phyloP scores from a whole-genome alignment of 371 early-diverging fungal species.

The Apophysomyces elegans region DNA sequence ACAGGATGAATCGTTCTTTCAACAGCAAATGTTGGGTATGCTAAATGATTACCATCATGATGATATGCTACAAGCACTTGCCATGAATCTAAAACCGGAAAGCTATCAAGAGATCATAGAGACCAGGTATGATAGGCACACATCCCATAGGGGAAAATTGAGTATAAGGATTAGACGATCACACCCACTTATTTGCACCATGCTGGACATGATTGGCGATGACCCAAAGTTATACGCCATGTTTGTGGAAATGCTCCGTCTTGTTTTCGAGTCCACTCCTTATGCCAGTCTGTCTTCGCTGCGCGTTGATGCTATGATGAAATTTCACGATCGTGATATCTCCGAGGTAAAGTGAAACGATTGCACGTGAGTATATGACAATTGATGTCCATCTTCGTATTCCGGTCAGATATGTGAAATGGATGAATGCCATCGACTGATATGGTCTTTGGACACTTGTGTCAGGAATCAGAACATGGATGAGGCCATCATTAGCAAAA shows the following conservation, averaged over 20 bases:
- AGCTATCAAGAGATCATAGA: slow-evolving; percentile 53
- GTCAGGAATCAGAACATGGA: slow-evolving; percentile 69
- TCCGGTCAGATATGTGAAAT: slow-evolving; percentile 39
- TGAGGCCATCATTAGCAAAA: slow-evolving; percentile 62
- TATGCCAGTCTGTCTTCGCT: slow-evolving; percentile 65
- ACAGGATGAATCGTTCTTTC: slow-evolving; percentile 50
- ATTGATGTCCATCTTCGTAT: neutral
- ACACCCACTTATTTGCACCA: slow-evolving; percentile 53
- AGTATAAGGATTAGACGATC: slow-evolving; percentile 46
- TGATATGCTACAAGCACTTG: slow-evolving; percentile 39
- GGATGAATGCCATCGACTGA: slow-evolving; percentile 66
- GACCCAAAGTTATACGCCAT: slow-evolving; percentile 63
- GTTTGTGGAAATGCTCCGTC: slow-evolving; percentile 60
- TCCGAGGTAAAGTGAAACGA: slow-evolving; percentile 32
- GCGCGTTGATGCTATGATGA: slow-evolving; percentile 73
- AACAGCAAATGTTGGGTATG: slow-evolving; percentile 40
- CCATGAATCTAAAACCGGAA: slow-evolving; percentile 54
- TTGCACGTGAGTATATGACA: neutral
- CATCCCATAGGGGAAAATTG: neutral
- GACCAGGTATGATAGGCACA: slow-evolving; percentile 38
- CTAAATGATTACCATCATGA: slow-evolving; percentile 52
- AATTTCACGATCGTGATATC: slow-evolving; percentile 64
- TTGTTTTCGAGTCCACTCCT: slow-evolving; percentile 61
- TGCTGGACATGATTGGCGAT: slow-evolving; percentile 59
- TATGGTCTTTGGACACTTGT: slow-evolving; percentile 73